Base-by-base conservation (phyloP, 345 rosid species). In the Salix udensis region DNA sequence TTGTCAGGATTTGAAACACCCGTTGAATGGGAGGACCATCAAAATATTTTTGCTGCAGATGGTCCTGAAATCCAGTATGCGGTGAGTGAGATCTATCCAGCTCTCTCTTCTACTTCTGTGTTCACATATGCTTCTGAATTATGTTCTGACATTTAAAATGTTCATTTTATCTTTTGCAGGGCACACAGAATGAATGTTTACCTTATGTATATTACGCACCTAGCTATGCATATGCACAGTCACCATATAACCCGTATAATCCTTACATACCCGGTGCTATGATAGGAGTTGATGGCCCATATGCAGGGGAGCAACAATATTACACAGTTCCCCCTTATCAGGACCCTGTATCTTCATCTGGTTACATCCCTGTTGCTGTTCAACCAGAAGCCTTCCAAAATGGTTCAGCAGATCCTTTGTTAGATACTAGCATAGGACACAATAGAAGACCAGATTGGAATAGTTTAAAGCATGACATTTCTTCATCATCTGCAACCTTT, bases 1-100 rank as follows among this genome's bases (percentile, higher is more conserved):
- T 71, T 28, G 23, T 72, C 80, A 95, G 97, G 98, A 84, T 89
- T 88, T 69, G 98, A 92, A 81, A 75, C 96, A 83, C 94, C 98
- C 83, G 83, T 86, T 62, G 96, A 93, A 74, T 95, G 96, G 94
- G 98, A 93, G 93, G 94, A 90, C 91, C 98, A 88, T 74, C 88
- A 85, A 74, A 86, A 85, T 80, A 31, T 91, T 88, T 91, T 89
- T 87, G 91, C 91, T 74, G 84, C 78, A 77, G 98, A 93, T 88
- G 98, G 97, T 89, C 90, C 92, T 0, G 89, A 90, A 76, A 62
- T 85, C 81, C 98, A 91, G 73, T 90, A 88, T 83, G 77, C 85
- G 85, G 98, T 91, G 80, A 74, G 82, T 78, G 66, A 53, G 62
- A 24, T 72, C 18, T 70, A 0, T 62, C 52, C 74, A 1, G 23